Percentiles rank a stretch among this genome's conserved stretches.
Evolutionary conservation across 2,329 filamentous ascomycete genomes (phyloP).

Genomic region (Domatiomyces catenatus): DNA sequence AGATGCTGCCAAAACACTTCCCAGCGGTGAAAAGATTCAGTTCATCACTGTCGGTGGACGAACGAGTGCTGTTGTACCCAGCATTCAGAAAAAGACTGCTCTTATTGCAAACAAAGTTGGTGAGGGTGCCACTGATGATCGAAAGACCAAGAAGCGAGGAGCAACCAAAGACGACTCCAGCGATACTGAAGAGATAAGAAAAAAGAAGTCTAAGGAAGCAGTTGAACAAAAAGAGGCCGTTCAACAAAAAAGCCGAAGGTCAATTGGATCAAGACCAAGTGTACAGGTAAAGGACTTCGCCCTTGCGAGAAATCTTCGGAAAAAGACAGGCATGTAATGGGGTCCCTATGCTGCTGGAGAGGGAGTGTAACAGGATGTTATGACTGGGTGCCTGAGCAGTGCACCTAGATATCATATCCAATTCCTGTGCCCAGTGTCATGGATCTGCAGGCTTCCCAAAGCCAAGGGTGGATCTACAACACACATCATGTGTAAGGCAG

Average conservation of each 20-base stretch:
- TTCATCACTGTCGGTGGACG: constrained; percentile 81
- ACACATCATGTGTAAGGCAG: no score
- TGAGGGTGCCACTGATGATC: constrained; percentile 17
- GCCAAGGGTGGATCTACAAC: no score
- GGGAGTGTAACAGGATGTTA: no score
- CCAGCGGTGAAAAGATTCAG: constrained; percentile 69
- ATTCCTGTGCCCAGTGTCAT: no score
- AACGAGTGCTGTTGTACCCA: constrained; percentile 78
- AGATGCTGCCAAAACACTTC: constrained; percentile 48
- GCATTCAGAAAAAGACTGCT: constrained; percentile 67
- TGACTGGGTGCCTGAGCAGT: no score
- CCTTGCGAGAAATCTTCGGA: no score
- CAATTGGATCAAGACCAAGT: constrained; percentile 19
- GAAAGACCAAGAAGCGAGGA: constrained; percentile 7
- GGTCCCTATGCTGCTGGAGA: no score
- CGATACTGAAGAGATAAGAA: constrained; percentile 18
- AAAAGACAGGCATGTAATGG: no score
- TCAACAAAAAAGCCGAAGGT: constrained; percentile 7
- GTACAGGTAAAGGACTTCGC: no score
- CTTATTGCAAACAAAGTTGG: constrained; percentile 40
- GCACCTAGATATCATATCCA: no score
- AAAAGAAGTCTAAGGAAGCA: constrained; percentile 23
- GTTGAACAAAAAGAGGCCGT: constrained; percentile 13
- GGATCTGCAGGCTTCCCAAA: no score
- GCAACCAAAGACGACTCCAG: neutral